Base-by-base conservation (phyloP, 495 filamentous ascomycete species). In the Arthonia radiata region DNA sequence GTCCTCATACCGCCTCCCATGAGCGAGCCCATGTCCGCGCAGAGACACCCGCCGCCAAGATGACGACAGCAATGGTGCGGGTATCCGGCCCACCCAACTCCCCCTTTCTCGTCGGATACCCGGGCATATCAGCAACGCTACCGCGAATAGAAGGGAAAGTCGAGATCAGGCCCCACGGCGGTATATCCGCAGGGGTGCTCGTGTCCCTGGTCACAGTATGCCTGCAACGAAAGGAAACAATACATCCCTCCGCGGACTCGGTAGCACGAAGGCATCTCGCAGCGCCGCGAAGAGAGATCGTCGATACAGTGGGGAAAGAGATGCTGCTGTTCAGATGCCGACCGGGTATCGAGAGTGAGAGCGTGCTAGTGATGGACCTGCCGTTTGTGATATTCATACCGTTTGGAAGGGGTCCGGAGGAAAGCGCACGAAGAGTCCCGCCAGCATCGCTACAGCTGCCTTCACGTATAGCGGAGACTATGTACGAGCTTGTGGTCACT, bases 331-430 rank as follows among this genome's bases (percentile, higher is more conserved):
- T 78, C 41, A 69, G 81, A 31, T 92, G 82, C 43, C 58, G 70
- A 2, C 57, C 69, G 4, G 81, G 83, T 12, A 77, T 61, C 42
- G 75, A 90, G 38, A 71, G 64, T 29, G 86, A 94, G 39, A 72
- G 64, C 33, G 72, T 97, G 11, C 67, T 90, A 35, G 70, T 71
- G n/a, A 97, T 97, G 86, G 89, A 97, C 42, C 54, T 97, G 18
- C 86, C 86, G 5, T 97, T 97, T 38, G 75, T 93, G 10, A 61
- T 97, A 25, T 92, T 94, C 50, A 93, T 97, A 43, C 86, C 89
- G 2, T 93, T 79, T 42, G 82, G 82, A 11, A 67, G 79, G 40
- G 75, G 77, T 3, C 77, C 78, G 9, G 74, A 82, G 42, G 86
- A 93, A 49, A 67, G 68, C 14, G 82, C 82, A 17, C 54, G 74